These are phyloP conservation scores for Eucalyptus coolabah DNA, from an alignment of 345 rosid species.

Conservation along the genomic window DNA sequence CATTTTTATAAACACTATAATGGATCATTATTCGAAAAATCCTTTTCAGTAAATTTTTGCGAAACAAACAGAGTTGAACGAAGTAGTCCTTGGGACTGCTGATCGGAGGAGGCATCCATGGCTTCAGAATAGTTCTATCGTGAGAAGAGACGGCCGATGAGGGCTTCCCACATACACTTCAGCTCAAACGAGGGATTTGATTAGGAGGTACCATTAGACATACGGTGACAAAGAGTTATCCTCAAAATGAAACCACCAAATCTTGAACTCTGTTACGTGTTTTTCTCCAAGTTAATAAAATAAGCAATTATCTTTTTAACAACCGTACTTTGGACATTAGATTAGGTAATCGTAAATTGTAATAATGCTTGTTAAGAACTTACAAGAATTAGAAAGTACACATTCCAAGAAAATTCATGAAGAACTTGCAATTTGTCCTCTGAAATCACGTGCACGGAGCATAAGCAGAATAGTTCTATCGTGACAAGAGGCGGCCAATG, in stretches of 20 bases:
- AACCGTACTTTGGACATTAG: background rate
- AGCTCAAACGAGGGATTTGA: slow-evolving; percentile 28
- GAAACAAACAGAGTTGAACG: background rate
- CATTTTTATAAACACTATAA: background rate
- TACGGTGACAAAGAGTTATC: slow-evolving; percentile 36
- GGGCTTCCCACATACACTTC: slow-evolving; percentile 8
- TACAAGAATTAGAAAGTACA: background rate
- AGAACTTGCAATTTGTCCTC: background rate
- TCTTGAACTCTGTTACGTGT: slow-evolving; percentile 32
- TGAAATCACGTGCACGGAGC: background rate
- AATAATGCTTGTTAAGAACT: background rate
- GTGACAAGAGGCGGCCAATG: background rate
- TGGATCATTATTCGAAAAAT: background rate
- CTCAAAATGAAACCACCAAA: slow-evolving; percentile 46
- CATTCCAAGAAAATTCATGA: slow-evolving; percentile 5
- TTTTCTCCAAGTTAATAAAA: slow-evolving; percentile 9
- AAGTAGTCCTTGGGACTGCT: background rate
- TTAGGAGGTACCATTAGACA: slow-evolving; percentile 43
- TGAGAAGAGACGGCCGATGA: background rate
- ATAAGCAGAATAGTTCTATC: background rate
- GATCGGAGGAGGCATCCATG: background rate
- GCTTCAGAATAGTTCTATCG: background rate
- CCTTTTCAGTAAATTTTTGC: background rate
- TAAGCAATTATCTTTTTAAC: background rate
- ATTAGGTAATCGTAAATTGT: slow-evolving; percentile 1